Conservation (phyloP, 495 filamentous ascomycete species). For the Neurospora discreta region DNA sequence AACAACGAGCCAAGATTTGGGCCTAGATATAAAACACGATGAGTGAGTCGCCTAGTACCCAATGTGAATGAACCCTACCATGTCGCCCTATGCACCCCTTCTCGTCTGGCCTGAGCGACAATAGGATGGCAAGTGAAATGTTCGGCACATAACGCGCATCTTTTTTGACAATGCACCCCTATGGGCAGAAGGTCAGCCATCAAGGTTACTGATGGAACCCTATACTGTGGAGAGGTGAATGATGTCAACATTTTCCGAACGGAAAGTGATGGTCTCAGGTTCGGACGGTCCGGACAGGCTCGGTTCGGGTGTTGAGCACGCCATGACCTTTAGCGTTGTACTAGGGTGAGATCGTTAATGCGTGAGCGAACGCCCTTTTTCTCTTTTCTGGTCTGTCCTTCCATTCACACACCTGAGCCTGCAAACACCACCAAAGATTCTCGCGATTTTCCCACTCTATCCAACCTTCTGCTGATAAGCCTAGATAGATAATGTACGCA, state of each 20-base stretch:
- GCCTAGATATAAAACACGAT: not conserved
- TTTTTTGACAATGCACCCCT: not conserved
- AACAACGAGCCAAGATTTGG: not conserved
- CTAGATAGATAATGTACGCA: not conserved
- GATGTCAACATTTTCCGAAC: not conserved
- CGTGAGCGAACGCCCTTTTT: not conserved
- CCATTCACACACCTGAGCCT: not conserved
- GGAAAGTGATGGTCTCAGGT: not conserved
- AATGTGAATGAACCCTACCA: not conserved
- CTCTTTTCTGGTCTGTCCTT: not conserved
- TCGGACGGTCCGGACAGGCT: not conserved
- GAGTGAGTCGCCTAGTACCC: not conserved
- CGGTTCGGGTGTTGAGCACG: not conserved
- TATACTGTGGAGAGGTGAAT: not conserved
- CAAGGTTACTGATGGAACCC: not conserved
- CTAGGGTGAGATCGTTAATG: not conserved
- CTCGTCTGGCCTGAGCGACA: not conserved
- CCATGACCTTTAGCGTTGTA: not conserved
- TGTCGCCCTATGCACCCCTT: not conserved
- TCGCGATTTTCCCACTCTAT: not conserved
- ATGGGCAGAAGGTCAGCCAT: not conserved
- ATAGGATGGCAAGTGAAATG: not conserved
- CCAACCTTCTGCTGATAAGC: not conserved
- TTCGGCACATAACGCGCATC: not conserved
- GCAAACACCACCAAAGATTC: not conserved